Conservation (phyloP, 2,329 filamentous ascomycete species). For the Calonectria montana region DNA sequence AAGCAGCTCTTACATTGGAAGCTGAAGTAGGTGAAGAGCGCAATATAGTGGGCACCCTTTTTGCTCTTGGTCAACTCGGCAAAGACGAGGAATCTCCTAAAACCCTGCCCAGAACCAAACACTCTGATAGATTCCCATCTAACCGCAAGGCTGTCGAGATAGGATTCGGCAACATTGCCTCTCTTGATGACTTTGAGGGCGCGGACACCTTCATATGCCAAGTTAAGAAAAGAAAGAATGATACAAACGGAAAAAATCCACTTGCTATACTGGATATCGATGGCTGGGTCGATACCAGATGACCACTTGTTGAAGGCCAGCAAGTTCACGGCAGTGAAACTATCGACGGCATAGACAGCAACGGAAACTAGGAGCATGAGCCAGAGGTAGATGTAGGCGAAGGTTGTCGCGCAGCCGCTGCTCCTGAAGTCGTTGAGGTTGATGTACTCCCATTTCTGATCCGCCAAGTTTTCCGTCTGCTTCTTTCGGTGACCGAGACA, state of each 20-base stretch:
- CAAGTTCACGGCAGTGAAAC: constrained; percentile 92
- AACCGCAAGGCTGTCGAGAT: constrained; percentile 87
- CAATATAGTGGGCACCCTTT: constrained; percentile 90
- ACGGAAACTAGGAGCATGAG: constrained; percentile 82
- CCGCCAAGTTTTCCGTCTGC: constrained; percentile 74
- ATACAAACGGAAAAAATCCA: constrained; percentile 97
- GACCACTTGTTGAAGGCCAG: constrained; percentile 92
- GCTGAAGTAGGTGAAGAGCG: constrained; percentile 89
- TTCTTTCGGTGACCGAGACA: constrained; percentile 73
- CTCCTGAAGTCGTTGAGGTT: constrained; percentile 83
- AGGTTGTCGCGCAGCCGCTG: constrained; percentile 77
- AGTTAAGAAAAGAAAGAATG: constrained; percentile 86
- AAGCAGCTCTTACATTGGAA: constrained; percentile 65
- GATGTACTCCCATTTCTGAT: constrained; percentile 96
- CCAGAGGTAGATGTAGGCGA: constrained; percentile 89
- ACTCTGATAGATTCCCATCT: constrained; percentile 85
- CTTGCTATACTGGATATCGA: constrained; percentile 83
- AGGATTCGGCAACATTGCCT: constrained; percentile 90
- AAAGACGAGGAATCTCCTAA: constrained; percentile 92
- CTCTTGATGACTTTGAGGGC: constrained; percentile 84
- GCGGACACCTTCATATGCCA: constrained; percentile 82
- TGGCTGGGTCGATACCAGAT: constrained; percentile 81
- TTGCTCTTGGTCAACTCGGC: constrained; percentile 90
- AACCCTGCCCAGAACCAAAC: constrained; percentile 77
- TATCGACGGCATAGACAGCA: constrained; percentile 89